Evolutionary conservation across 139 green algal species (phyloP), one percentile per base, ranked within the genome.

Genomic region (Volvox africanus): DNA sequence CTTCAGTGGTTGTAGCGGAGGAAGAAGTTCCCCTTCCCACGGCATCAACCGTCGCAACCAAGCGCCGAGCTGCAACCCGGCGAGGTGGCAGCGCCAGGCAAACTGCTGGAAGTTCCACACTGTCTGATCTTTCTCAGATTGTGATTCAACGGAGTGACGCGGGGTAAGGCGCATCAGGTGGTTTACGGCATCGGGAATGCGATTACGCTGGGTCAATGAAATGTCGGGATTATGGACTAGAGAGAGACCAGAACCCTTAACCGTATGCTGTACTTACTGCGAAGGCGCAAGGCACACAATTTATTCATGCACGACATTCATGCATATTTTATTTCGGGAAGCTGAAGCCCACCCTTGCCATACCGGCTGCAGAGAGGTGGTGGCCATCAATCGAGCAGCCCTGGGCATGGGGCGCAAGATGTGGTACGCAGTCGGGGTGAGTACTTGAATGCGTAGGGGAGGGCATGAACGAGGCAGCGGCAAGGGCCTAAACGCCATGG

Each of bases 341-440:
- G 44, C 44, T 55, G 5, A 55, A 55, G 9, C 44, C 9, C 44
- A 55, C 44, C 44, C 9, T 55, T 55, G 44, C 44, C 44, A 9
- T 55, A 55, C 44, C 44, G 44, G 44, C 44, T 35, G 16, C 67
- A 88, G 83, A 37, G 36, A 37, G 11, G 44, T 80, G 28, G n/a
- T 68, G 5, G 26, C 19, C 6, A 44, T 80, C 67, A 80, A 88
- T 37, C 83, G 83, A 24, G 83, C 67, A 2, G 83, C 83, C 9
- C 67, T 80, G 35, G 83, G 83, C 67, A 33, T 44, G 67, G 83
- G 83, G 16, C 83, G 68, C 33, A 68, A 50, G 83, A 33, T 62
- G 67, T 88, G 83, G 83, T 88, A 88, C 83, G 83, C 35, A 11
- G 26, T 88, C 9, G 83, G 83, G 36, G 83, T 88, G 62, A 88